Evolutionary conservation across 1,284 basidiomycete species (phyloP), one percentile per base, ranked within the genome.

Genomic region (Tilletiopsis washingtonensis): DNA sequence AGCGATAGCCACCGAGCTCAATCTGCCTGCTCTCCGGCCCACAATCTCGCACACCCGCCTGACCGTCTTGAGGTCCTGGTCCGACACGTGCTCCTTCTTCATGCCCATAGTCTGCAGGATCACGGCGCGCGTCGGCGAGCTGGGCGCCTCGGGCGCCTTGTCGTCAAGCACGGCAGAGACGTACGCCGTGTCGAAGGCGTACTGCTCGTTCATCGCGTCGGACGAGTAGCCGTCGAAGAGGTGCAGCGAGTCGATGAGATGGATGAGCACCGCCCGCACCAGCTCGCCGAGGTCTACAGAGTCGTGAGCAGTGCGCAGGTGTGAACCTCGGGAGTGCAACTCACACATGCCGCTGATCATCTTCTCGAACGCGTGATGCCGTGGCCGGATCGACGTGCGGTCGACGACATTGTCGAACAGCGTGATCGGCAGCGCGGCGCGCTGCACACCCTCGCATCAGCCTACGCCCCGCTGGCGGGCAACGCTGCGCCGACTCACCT

Each of bases 331-430:
- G 17, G 12, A 23, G 27, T 14, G 6, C 5, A 17, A 72, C 76
- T 61, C 47, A 77, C 76, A 97, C 91, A 98, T 97, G 54, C 94
- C 94, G 2, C 90, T 94, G 61, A 98, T 88, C 78, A 96, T 90
- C 78, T 98, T 98, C 75, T 98, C 94, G 69, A 91, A 98, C 2
- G 86, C 85, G 74, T 98, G 93, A 71, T 84, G 88, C 47, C 84
- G 80, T 45, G 91, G 90, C 69, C 97, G 96, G 75, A 97, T 96
- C 44, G 86, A 89, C 69, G 86, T 82, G 49, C 94, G 83, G 74
- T 98, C 93, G 20, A 97, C 78, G 62, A 85, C 82, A 76, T 88
- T 91, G 76, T 98, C 93, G 67, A 83, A 96, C n/a, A 86, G 82
- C 0, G 93, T 96, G 5, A 84, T 81, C 4, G 90, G 91, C 19